These are phyloP conservation scores for Colletotrichum ledebouriae DNA, from an alignment of 2,329 filamentous ascomycete species.

Conservation along the genomic window DNA sequence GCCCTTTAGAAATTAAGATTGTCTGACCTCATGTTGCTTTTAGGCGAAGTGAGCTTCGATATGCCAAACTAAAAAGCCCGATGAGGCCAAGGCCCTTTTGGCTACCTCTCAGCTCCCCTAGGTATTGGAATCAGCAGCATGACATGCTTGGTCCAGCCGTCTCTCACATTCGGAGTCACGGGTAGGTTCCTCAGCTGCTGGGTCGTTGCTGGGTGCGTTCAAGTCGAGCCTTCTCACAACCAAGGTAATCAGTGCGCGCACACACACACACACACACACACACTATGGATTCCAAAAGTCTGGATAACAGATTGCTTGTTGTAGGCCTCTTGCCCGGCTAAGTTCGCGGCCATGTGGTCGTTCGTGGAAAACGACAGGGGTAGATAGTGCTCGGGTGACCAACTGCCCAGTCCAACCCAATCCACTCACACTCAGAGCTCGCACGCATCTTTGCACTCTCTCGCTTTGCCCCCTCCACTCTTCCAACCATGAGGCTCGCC, in stretches of 20 bases:
- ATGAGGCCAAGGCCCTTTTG: not conserved
- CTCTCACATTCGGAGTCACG: slow-evolving; percentile 37
- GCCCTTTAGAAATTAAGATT: slow-evolving; percentile 9
- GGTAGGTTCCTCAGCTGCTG: slow-evolving; percentile 26
- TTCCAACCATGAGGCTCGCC: not conserved
- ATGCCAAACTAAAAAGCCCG: slow-evolving; percentile 6
- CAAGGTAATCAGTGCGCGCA: not conserved
- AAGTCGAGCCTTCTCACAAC: slow-evolving; percentile 1
- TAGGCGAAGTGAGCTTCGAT: slow-evolving; percentile 33
- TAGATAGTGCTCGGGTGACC: slow-evolving; percentile 27
- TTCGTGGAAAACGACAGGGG: slow-evolving; percentile 2
- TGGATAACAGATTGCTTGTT: not conserved
- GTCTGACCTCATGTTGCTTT: slow-evolving; percentile 23
- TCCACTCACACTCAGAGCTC: slow-evolving; percentile 7
- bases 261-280: not conserved
- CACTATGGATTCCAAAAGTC: not conserved
- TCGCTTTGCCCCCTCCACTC: not conserved
- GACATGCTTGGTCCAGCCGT: slow-evolving; percentile 36
- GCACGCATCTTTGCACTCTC: not conserved
- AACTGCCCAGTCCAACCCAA: slow-evolving; percentile 11
- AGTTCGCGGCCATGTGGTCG: slow-evolving; percentile 27
- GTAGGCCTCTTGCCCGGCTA: slow-evolving; percentile 14
- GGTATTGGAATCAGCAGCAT: too few species aligned
- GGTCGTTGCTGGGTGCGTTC: slow-evolving; percentile 4
- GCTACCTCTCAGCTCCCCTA: not conserved